Evolutionary conservation across 352 stramenopile species (phyloP).

Genomic region (Globisporangium megalacanthum): DNA sequence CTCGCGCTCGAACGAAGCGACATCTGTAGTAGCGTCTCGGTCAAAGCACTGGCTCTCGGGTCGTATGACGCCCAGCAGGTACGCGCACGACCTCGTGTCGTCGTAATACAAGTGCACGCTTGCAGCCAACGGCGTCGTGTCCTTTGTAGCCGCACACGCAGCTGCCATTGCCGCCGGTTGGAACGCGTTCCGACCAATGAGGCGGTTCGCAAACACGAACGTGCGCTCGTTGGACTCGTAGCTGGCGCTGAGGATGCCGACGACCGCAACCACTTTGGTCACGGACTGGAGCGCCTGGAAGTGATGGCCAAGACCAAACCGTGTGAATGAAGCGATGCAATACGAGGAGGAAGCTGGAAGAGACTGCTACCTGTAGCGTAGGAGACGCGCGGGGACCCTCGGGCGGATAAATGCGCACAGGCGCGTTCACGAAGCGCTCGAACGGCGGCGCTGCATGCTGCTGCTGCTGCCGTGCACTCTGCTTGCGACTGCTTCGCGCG

Average conservation of each 20-base stretch:
- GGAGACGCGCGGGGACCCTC: constrained; percentile 15
- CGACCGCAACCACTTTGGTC: constrained; percentile 30
- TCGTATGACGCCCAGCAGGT: constrained; percentile 43
- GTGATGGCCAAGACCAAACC: not conserved
- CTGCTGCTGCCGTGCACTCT: constrained; percentile 6
- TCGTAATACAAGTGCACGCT: constrained; percentile 65
- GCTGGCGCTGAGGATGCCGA: constrained; percentile 43
- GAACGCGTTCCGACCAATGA: constrained; percentile 60
- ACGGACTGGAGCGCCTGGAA: constrained; percentile 41
- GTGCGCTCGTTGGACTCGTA: constrained; percentile 24
- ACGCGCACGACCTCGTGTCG: constrained; percentile 34
- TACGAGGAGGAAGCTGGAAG: not conserved
- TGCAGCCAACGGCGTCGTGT: constrained; percentile 12
- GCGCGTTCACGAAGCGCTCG: constrained; percentile 30
- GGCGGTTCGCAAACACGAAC: constrained; percentile 50
- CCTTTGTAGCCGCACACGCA: constrained; percentile 12
- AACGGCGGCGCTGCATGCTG: constrained; percentile 14
- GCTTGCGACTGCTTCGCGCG: constrained; percentile 2
- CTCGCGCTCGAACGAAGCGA: constrained; percentile 30
- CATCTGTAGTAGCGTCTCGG: constrained; percentile 1
- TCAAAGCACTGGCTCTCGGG: constrained; percentile 35
- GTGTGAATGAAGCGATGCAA: no score
- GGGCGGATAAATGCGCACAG: constrained; percentile 55
- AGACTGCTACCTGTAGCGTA: constrained; percentile 3
- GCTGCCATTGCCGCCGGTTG: constrained; percentile 14